Base-by-base conservation (phyloP, 768 basidiomycete species). In the Infundibulicybe gibba region DNA sequence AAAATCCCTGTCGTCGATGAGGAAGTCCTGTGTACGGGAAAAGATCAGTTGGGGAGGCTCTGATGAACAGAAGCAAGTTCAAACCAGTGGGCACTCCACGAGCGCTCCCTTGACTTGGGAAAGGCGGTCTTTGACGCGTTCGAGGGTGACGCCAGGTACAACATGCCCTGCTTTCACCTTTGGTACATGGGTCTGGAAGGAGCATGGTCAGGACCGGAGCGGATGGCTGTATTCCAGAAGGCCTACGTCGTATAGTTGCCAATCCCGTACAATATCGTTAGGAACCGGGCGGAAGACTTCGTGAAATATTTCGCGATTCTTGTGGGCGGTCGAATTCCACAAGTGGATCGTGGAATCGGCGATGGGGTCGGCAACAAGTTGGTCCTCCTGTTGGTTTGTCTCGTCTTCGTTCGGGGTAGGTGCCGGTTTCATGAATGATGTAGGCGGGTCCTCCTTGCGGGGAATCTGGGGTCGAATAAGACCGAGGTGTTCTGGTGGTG, bases 241-340 rank as follows among this genome's bases (percentile, higher is more conserved):
- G 64, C 80, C 21, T 54, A 87, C 88, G 43, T 87, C 83, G 60
- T 94, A 95, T 4, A 81, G 78, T 8, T 76, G 67, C 91, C 90
- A 94, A 47, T 75, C 75, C 51, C 83, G 75, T 42, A 94, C 86
- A 20, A 86, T 65, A 65, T 97, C 92, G 11, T 83, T 86, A 3
- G 93, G 92, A 13, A 91, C 80, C n/a, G 88, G 84, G 34, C 83
- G 76, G 74, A 95, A 97, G 25, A 94, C 56, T 66, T 91, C 89
- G 4, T 87, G 84, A 55, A 92, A 95, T 46, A 94, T 75, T 60
- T 89, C 86, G 45, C 90, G 74, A 61, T 97, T 97, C 68, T 67
- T 77, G 49, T 76, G 73, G 14, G 92, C 94, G 0, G 88, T 93
- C 32, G 69, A 71, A 34, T 71, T 75, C 83, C 85, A 85, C 5